A percentile compares a stretch with the other conserved stretches of the same genome.
These are phyloP conservation scores for Cryptococcus floricola DNA, from an alignment of 1,284 basidiomycete species.

Conservation along the genomic window DNA sequence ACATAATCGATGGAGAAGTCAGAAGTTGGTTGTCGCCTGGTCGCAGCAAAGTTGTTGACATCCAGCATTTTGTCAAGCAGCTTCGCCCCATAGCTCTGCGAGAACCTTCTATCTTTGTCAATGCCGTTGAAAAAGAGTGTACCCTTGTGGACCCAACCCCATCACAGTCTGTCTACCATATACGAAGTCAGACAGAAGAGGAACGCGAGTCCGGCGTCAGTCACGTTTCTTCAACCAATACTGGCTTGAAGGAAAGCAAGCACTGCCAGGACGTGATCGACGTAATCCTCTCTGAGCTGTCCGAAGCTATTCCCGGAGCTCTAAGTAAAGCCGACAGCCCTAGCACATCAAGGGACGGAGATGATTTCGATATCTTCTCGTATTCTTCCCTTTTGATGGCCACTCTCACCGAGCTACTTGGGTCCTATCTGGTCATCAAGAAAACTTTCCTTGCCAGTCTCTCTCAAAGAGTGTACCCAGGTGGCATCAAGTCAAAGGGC, in stretches of 20 bases:
- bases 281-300: slow-evolving; percentile 31
- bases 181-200: slow-evolving; percentile 52
- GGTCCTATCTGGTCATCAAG: slow-evolving; percentile 91
- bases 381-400: slow-evolving; percentile 89
- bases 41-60: slow-evolving; percentile 67
- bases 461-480: slow-evolving; percentile 55
- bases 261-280: slow-evolving; percentile 26
- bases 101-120: slow-evolving; percentile 72
- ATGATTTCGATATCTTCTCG: slow-evolving; percentile 8
- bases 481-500: slow-evolving; percentile 50
- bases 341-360: background rate
- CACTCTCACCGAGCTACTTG: slow-evolving; percentile 82
- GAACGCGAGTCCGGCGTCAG: slow-evolving; percentile 2
- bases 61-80: slow-evolving; percentile 68
- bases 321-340: slow-evolving; percentile 1
- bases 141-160: slow-evolving; percentile 66
- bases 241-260: slow-evolving; percentile 10
- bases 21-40: slow-evolving; percentile 69
- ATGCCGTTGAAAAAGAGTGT: slow-evolving; percentile 67
- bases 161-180: slow-evolving; percentile 56
- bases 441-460: slow-evolving; percentile 74
- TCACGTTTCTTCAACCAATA: slow-evolving; percentile 53
- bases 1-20: slow-evolving; percentile 77
- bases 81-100: slow-evolving; percentile 78
- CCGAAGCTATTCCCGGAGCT: slow-evolving; percentile 10